Conservation (phyloP, 176 grass and related monocot species). For the Thinopyrum elongatum region DNA sequence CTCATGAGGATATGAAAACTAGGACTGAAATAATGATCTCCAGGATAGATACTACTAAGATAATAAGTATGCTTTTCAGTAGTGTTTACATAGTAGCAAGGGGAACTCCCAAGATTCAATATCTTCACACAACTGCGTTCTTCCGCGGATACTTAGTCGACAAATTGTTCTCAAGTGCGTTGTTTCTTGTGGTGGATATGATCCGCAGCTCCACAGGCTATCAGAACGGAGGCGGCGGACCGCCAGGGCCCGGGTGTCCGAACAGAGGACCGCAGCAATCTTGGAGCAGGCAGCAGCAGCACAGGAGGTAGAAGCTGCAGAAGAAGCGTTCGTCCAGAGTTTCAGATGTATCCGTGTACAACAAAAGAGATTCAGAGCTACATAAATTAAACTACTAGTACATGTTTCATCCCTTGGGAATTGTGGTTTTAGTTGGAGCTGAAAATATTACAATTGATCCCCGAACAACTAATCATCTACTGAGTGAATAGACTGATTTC, state of each 20-base stretch:
- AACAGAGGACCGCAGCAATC: conserved; percentile 36
- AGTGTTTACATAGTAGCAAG: background rate
- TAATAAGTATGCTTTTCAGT: background rate
- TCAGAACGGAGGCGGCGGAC: conserved; percentile 42
- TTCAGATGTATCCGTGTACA: background rate
- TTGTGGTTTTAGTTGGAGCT: background rate
- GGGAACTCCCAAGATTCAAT: background rate
- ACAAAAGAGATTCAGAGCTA: background rate
- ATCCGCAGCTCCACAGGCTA: background rate
- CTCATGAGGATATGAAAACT: background rate
- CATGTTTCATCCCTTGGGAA: background rate
- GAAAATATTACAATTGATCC: background rate
- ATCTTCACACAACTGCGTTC: background rate
- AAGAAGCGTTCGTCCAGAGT: background rate
- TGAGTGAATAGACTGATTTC: background rate
- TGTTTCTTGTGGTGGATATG: background rate
- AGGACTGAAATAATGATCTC: background rate
- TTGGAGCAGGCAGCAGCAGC: conserved; percentile 52
- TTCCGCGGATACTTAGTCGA: background rate
- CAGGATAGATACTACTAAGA: background rate
- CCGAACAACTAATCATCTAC: background rate
- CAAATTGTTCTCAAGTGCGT: background rate
- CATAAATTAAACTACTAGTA: background rate
- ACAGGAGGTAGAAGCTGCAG: conserved; percentile 40
- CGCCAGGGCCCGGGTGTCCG: conserved; percentile 22